phyloP scores from a whole-genome alignment of 163 green algal genomes.

The Chlorella variabilis region DNA sequence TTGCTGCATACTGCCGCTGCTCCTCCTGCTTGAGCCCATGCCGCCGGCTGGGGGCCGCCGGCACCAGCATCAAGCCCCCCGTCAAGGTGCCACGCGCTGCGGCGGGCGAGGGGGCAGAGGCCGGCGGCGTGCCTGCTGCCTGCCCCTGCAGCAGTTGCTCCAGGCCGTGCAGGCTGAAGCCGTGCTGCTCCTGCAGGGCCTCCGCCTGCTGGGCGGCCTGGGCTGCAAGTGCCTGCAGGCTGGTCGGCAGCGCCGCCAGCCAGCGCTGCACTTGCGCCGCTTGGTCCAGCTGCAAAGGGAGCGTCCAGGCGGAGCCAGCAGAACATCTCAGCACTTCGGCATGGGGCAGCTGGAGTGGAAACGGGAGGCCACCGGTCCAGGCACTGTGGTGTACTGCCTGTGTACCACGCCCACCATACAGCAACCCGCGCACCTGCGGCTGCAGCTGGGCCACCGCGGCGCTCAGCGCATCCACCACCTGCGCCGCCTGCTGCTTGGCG shows the following conservation, averaged over 20 bases:
- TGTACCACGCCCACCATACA: no score
- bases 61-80: not conserved
- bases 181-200: slow-evolving; percentile 57
- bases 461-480: slow-evolving; percentile 15
- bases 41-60: not conserved
- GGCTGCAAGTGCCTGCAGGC: slow-evolving; percentile 8
- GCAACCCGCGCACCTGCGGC: slow-evolving; percentile 2
- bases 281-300: not conserved
- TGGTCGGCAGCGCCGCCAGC: slow-evolving; percentile 21
- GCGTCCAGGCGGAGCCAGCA: no score
- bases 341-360: no score
- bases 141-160: slow-evolving; percentile 25
- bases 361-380: no score
- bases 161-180: not conserved
- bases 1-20: slow-evolving; percentile 6
- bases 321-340: no score
- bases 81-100: not conserved
- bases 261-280: not conserved
- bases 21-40: not conserved
- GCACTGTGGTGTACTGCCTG: no score
- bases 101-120: not conserved
- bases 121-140: not conserved
- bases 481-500: slow-evolving; percentile 14
- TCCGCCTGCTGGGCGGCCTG: slow-evolving; percentile 32
- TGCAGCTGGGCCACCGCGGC: not conserved